Percentiles rank a stretch among this genome's conserved stretches.
Evolutionary conservation across 2,329 filamentous ascomycete genomes (phyloP).

Genomic region (Pezicula carpinea): DNA sequence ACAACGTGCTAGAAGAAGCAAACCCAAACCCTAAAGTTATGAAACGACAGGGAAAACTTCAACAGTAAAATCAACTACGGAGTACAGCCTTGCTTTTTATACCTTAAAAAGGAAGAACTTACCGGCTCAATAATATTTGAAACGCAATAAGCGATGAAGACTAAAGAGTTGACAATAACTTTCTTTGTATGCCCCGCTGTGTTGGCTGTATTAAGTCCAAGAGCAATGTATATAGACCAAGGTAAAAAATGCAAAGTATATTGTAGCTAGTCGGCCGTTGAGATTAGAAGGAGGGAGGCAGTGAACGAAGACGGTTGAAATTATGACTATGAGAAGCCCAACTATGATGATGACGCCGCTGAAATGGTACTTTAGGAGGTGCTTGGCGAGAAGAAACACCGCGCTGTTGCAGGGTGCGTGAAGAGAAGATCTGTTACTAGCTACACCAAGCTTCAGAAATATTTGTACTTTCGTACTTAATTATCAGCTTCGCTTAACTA

Average conservation of each 20-base stretch:
- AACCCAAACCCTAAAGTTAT: too few relatives aligned
- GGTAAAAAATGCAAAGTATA: background rate
- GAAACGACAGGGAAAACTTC: too few relatives aligned
- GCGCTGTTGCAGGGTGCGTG: background rate
- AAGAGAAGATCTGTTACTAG: background rate
- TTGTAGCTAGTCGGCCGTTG: background rate
- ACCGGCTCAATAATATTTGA: slow-evolving; percentile 39
- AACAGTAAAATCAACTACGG: too few relatives aligned
- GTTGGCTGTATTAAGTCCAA: slow-evolving; percentile 33
- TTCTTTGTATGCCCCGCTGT: slow-evolving; percentile 41
- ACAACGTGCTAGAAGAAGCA: too few relatives aligned
- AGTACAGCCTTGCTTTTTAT: too few relatives aligned
- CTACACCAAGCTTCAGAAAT: too few relatives aligned
- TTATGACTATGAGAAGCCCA: background rate
- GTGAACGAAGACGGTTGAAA: background rate
- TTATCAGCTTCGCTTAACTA: too few relatives aligned
- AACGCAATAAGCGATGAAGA: slow-evolving; percentile 36
- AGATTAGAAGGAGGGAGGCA: background rate
- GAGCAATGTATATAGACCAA: slow-evolving; percentile 15
- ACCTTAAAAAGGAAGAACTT: slow-evolving; percentile 31
- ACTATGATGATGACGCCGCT: background rate
- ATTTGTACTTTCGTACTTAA: too few relatives aligned
- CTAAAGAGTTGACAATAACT: slow-evolving; percentile 35
- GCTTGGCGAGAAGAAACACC: background rate
- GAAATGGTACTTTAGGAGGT: background rate